Conservation (phyloP, 257 asterid species). For the Jacaranda copaia region DNA sequence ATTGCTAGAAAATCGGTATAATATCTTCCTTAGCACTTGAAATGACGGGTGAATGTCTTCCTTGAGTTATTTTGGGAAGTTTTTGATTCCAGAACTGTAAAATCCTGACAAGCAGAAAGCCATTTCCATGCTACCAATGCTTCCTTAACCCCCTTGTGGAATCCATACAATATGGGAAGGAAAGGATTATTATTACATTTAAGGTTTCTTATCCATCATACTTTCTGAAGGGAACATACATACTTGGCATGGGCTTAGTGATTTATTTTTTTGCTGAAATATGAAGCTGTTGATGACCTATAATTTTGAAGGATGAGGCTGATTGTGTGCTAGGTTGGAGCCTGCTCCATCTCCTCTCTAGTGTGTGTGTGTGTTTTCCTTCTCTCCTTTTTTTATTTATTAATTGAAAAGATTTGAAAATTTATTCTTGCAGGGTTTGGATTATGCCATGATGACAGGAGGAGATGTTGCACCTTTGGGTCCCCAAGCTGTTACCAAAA, state of each 20-base stretch:
- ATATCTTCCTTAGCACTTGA: conserved; percentile 7
- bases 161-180: neutral
- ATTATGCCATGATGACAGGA: conserved; percentile 99
- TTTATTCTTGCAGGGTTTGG: conserved; percentile 76
- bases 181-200: conserved; percentile 7
- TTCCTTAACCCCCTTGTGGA: neutral
- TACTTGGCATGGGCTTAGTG: neutral
- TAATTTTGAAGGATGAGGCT: conserved; percentile 4
- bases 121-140: neutral
- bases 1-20: conserved; percentile 96
- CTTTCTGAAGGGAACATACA: neutral
- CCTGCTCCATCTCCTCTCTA: neutral
- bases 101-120: conserved; percentile 14
- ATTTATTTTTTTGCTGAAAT: conserved; percentile 13
- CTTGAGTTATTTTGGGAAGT: neutral
- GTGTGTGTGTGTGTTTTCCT: neutral
- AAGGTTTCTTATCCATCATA: neutral
- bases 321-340: neutral
- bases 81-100: conserved; percentile 24
- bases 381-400: too few relatives aligned
- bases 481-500: conserved; percentile 94
- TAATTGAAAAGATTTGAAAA: neutral
- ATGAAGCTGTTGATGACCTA: conserved; percentile 23
- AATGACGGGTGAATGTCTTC: conserved; percentile 11
- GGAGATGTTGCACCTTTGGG: conserved; percentile 99